Evolutionary conservation across 129 eudicot genomes (phyloP), one percentile per base, ranked within the genome.

Genomic region (Pseudognaphalium luteoalbum): DNA sequence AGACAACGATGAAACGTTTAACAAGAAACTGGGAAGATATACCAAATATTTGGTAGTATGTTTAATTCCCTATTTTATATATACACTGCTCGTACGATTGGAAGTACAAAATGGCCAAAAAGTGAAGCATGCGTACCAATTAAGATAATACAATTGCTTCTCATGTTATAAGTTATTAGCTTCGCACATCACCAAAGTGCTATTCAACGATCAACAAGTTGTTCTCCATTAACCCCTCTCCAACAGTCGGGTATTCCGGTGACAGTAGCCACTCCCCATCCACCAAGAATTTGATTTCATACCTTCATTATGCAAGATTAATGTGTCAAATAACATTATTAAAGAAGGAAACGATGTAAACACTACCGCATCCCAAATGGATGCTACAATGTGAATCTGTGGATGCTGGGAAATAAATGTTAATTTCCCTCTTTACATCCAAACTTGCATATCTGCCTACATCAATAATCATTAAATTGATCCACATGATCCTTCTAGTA

Each of bases 211-310:
- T 73, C 85, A 94, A 74, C 77, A 94, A 84, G 76, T 88, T 94
- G 83, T 94, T 94, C 84, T 88, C 85, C 86, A 79, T 89, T 71
- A 84, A 73, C 32, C 98, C 98, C 78, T 81, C 96, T 2, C 97
- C 98, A 8, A 86, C 83, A 16, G 88, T 86, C 10, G 96, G 98
- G 21, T 83, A 86, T 57, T 94, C 93, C 10, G 89, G 86, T 39
- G 98, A 94, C 60, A 94, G 52, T 0, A 75, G 75, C 97, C 98
- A 94, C 41, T 94, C 96, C 17, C 96, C 98, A 71, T 94, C 98
- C 71, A 94, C 93, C 89, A 94, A 76, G 86, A 94, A 94, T 71
- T 94, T 94, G 29, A 94, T 91, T 89, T 94, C 97, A 37, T 94
- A 94, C 91, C 98, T 94, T 57, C 37, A 76, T 37, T 12, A 30